Percentiles rank a stretch among this genome's conserved stretches.
phyloP scores from a whole-genome alignment of 108 stramenopile species.

The Discostella stelligeroides region DNA sequence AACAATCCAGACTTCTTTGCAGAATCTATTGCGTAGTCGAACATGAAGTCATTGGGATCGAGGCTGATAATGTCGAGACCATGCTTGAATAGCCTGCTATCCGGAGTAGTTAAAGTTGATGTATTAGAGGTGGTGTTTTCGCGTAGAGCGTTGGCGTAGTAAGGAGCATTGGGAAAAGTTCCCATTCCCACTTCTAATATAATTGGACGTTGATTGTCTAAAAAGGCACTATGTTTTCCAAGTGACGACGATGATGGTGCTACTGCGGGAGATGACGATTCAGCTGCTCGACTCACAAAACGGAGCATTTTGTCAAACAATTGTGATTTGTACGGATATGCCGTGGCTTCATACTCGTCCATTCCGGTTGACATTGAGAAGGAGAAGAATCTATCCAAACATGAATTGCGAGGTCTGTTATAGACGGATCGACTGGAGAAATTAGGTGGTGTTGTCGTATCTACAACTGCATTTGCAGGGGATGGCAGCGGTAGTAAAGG shows the following conservation, averaged over 20 bases:
- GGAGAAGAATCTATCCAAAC: slow-evolving; percentile 39
- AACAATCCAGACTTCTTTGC: slow-evolving; percentile 28
- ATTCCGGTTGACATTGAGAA: slow-evolving; percentile 48
- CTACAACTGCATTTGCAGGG: too few relatives aligned
- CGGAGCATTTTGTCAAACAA: slow-evolving; percentile 41
- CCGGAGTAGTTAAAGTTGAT: background rate
- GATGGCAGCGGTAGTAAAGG: too few relatives aligned
- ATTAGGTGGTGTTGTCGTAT: too few relatives aligned
- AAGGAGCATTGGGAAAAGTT: slow-evolving; percentile 62
- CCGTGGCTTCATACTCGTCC: slow-evolving; percentile 52
- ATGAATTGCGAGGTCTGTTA: slow-evolving; percentile 32
- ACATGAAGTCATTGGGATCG: slow-evolving; percentile 62
- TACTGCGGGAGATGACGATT: too few relatives aligned
- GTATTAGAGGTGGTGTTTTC: background rate
- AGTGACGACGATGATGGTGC: background rate
- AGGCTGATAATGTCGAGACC: slow-evolving; percentile 57
- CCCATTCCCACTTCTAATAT: slow-evolving; percentile 64
- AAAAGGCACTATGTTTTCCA: too few relatives aligned
- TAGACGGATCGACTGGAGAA: background rate
- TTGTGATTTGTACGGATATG: slow-evolving; percentile 45
- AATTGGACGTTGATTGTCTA: slow-evolving; percentile 20
- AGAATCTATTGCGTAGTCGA: slow-evolving; percentile 50
- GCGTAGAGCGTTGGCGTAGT: slow-evolving; percentile 36
- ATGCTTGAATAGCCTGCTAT: background rate
- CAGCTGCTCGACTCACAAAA: background rate